phyloP scores from a whole-genome alignment of 1,284 basidiomycete species.

The Inonotus hispidus region DNA sequence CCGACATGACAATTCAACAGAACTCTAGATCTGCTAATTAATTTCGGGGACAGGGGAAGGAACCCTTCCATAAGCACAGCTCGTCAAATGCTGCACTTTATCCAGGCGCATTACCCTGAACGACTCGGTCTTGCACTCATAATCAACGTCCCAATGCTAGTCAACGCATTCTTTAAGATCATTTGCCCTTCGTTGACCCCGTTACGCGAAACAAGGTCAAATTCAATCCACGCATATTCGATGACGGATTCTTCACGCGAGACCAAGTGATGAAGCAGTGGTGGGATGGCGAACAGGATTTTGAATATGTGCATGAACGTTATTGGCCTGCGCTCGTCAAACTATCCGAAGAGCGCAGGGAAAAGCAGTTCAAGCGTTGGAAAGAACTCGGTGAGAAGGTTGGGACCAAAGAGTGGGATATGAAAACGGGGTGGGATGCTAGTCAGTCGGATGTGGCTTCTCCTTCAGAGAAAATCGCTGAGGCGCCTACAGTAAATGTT shows the following conservation, averaged over 20 bases:
- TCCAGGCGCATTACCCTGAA: slow-evolving; percentile 90
- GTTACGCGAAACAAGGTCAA: slow-evolving; percentile 68
- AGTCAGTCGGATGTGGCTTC: neutral
- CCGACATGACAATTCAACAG: slow-evolving; percentile 21
- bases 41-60: slow-evolving; percentile 78
- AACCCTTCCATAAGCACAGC: slow-evolving; percentile 64
- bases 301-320: slow-evolving; percentile 65
- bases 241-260: slow-evolving; percentile 51
- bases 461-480: neutral
- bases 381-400: slow-evolving; percentile 54
- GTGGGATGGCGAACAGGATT: slow-evolving; percentile 58
- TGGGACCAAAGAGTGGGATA: slow-evolving; percentile 70
- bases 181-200: slow-evolving; percentile 78
- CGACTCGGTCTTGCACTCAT: slow-evolving; percentile 84
- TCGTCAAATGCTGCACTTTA: slow-evolving; percentile 61
- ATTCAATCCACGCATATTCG: slow-evolving; percentile 51
- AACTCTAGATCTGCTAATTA: slow-evolving; percentile 71
- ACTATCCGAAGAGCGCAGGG: slow-evolving; percentile 47
- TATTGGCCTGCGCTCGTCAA: slow-evolving; percentile 68
- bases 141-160: slow-evolving; percentile 77
- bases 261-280: slow-evolving; percentile 53
- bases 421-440: slow-evolving; percentile 34
- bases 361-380: slow-evolving; percentile 56
- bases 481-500: neutral
- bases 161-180: slow-evolving; percentile 79